These are phyloP conservation scores for Ophiognomonia clavigignenti-juglandacearum DNA, from an alignment of 2,329 filamentous ascomycete species.

Conservation along the genomic window DNA sequence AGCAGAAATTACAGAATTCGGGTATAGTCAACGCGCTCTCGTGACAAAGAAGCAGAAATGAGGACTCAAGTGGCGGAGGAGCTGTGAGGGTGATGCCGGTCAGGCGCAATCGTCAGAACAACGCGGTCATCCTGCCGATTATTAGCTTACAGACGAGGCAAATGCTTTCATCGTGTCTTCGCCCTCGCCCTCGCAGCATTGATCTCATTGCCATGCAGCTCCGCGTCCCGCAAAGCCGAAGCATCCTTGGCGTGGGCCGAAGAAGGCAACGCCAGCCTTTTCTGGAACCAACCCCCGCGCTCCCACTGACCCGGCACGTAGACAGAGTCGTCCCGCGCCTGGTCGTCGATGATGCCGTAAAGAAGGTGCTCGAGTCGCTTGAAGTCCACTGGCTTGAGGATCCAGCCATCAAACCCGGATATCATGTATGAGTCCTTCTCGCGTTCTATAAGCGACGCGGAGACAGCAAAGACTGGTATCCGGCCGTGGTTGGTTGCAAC, in stretches of 20 bases:
- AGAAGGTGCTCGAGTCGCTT: conserved; percentile 66
- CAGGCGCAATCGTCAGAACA: too few relatives aligned
- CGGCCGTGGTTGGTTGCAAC: conserved; percentile 58
- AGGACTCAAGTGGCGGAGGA: too few relatives aligned
- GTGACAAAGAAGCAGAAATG: too few relatives aligned
- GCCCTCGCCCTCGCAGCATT: conserved; percentile 10
- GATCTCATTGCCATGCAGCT: conserved; percentile 11
- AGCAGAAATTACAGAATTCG: too few relatives aligned
- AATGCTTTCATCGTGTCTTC: too few relatives aligned
- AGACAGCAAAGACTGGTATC: conserved; percentile 81
- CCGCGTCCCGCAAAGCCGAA: conserved; percentile 1
- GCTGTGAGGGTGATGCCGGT: too few relatives aligned
- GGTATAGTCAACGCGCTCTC: too few relatives aligned
- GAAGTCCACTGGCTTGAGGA: conserved; percentile 84
- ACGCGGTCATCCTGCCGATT: too few relatives aligned
- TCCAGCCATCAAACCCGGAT: conserved; percentile 85
- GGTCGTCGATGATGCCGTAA: conserved; percentile 59
- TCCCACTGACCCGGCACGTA: conserved; percentile 76
- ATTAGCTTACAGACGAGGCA: too few relatives aligned
- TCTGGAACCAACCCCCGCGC: conserved; percentile 73
- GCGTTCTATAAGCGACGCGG: conserved; percentile 71
- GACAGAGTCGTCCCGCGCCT: conserved; percentile 54
- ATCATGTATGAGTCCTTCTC: conserved; percentile 66
- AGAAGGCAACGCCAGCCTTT: conserved; percentile 9
- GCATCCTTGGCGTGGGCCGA: conserved; percentile 11